Base-by-base conservation (phyloP, 2,329 filamentous ascomycete genomes). In the Apiospora marii region DNA sequence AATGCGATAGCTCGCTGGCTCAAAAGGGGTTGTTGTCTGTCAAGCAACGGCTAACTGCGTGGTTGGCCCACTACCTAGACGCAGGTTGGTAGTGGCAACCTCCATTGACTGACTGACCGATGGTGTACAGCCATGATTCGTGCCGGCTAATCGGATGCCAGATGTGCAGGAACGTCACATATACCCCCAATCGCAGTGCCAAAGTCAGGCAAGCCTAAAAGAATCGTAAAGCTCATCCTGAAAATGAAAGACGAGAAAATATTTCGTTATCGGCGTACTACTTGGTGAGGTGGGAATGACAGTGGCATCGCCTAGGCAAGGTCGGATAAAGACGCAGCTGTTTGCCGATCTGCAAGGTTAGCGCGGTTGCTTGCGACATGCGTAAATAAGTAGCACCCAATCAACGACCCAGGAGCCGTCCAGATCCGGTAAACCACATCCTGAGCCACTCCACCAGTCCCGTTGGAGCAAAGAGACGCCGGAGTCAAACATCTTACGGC, bases 341-440 rank as follows among this genome's bases (percentile, higher is more conserved):
- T 22, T 13, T 41, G 34, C 58, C 34, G 34, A 41, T 64, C 58
- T 41, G 34, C 58, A 64, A 41, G 34, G 5, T 41, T 64, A 37
- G 30, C 34, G 58, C 34, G n/a, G 58, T n/a, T n/a, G 58, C 19
- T 64, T 41, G 58, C 58, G 58, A 34, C 19, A 37, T 30, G 27
- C 27, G 27, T 30, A 30, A 30, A 30, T 64, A 24, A 41, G 58
- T 64, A 37, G 19, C 58, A 64, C 58, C 58, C 58, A 64, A 64
- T 64, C 58, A 64, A 41, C 58, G 22, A 64, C 10, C n/a, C 34
- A 24, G 30, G 58, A 6, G 30, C 34, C 30, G 7, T 64, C 58
- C 58, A 64, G n/a, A 41, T 41, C 22, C 58, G 58, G 58, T 14
- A 64, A 64, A n/a, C 53, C 4, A 37, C 53, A 37, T 37, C 53